Evolutionary conservation across 768 basidiomycete genomes (phyloP), one percentile per base, ranked within the genome.

Genomic region (button mushroom (Agaricus bisporus)): DNA sequence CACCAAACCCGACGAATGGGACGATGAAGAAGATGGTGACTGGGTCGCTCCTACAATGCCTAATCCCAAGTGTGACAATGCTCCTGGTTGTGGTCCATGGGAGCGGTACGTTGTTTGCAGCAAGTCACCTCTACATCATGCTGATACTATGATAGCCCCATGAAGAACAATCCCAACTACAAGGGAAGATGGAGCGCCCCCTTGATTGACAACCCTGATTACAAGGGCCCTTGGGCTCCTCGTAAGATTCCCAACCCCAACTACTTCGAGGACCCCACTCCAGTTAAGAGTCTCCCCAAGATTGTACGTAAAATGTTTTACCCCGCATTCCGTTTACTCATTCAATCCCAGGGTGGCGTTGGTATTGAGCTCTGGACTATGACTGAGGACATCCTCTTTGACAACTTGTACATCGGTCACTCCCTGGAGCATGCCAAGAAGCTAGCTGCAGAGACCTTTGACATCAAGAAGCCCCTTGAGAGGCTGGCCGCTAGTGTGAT

Each of bases 311-410:
- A 1, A 26, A 6, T 56, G 15, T 10, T 4, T 1, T 29, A 17
- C 18, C 42, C 20, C 18, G 20, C 10, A 5, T 20, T 18, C 11
- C 8, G 5, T 36, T 8, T 48, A 17, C 32, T 48, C 3, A 36
- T 32, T 18, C 51, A 9, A 47, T 20, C 29, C 46, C 55, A 89
- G 87, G 90, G 91, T 60, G 94, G 93, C 72, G 82, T 97, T 57
- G 95, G 95, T 64, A 95, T 98, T 60, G 97, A 99, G 72, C 84
- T 98, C 62, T 99, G 97, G 97, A 95, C 95, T 43, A 99, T 98
- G 97, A 95, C 95, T 41, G 90, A 90, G 70, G 86, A 91, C 65
- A 94, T 94, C 61, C 78, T 94, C 61, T 95, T 94, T 68, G 84
- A 91, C 72, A 94, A 92, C 75, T 83, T 99, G 65, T 98, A 93